Evolutionary conservation across 768 basidiomycete genomes (phyloP), one percentile per base, ranked within the genome.

Genomic region (Mycena kentingensis): DNA sequence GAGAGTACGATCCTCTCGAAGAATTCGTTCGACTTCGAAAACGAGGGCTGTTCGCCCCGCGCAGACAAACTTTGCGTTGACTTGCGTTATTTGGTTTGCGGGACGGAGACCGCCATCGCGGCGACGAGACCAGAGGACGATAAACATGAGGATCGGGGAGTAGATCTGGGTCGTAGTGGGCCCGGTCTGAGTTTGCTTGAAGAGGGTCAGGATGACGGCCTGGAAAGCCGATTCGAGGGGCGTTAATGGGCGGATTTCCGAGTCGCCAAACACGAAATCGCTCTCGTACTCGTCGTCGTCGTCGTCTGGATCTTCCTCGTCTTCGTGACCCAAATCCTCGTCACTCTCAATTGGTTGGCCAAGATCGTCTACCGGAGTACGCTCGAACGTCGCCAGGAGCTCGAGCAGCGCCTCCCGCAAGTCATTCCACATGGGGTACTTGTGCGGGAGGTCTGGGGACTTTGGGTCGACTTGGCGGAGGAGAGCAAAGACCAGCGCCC

Each of bases 401-500:
- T 8, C 16, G 16, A 32, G 31, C 31, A 16, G 10, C 10, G 31
- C 31, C 16, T 32, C 16, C 31, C 16, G 31, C 31, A 8, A 8
- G 31, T 32, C 28, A n/a, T 26, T 45, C 3, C 26, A 27, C 24
- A 27, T 27, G 43, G 19, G 29, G 5, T 26, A 18, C 13, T 24
- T 18, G 28, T 26, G 25, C 19, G 43, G 43, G 28, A 18, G 26
- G n/a, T 26, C 12, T 7, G 41, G 31, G 43, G 34, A 29, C 24
- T 16, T 3, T 5, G 29, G 8, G 18, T 3, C 10, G 5, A 52
- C 26, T 31, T 52, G 51, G 24, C 35, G 26, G 12, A 52, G 41
- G 12, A 52, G 32, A 13, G 44, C 45, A 31, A 52, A 52, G 18
- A 37, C 19, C 8, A 51, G 36, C 12, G 43, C 13, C 51, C 51